Conservation (phyloP, 2,329 filamentous ascomycete genomes). For the Penicillium hesseltinei region DNA sequence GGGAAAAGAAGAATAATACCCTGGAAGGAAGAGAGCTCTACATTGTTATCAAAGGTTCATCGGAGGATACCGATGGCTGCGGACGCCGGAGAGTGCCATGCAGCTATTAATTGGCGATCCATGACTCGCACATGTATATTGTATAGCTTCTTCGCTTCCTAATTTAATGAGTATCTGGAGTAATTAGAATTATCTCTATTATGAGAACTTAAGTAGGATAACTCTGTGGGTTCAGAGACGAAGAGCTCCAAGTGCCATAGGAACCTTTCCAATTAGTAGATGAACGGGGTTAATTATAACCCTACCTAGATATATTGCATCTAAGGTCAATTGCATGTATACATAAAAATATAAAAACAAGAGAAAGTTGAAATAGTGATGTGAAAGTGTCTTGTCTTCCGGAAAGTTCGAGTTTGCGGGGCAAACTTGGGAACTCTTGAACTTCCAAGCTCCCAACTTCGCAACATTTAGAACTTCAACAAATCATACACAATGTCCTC, state of each 20-base stretch:
- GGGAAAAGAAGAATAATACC: conserved; percentile 1
- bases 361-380: neutral
- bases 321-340: neutral
- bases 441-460: neutral
- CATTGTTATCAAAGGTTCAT: conserved; percentile 26
- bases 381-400: conserved; percentile 21
- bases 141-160: neutral
- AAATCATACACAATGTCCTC: conserved; percentile 38
- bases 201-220: neutral
- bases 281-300: no score
- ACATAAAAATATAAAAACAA: neutral
- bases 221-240: neutral
- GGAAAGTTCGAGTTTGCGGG: conserved; percentile 35
- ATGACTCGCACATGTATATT: neutral
- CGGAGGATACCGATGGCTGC: conserved; percentile 38
- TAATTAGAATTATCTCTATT: neutral
- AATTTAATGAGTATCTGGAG: neutral
- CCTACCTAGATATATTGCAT: neutral
- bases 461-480: neutral
- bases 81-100: conserved; percentile 23
- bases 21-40: neutral
- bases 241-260: neutral
- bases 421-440: conserved; percentile 19
- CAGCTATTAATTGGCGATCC: conserved; percentile 12
- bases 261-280: neutral